A percentile compares a stretch with the other conserved stretches of the same genome.
Evolutionary conservation across 768 basidiomycete species (phyloP).

Genomic region (Calocera viscosa): DNA sequence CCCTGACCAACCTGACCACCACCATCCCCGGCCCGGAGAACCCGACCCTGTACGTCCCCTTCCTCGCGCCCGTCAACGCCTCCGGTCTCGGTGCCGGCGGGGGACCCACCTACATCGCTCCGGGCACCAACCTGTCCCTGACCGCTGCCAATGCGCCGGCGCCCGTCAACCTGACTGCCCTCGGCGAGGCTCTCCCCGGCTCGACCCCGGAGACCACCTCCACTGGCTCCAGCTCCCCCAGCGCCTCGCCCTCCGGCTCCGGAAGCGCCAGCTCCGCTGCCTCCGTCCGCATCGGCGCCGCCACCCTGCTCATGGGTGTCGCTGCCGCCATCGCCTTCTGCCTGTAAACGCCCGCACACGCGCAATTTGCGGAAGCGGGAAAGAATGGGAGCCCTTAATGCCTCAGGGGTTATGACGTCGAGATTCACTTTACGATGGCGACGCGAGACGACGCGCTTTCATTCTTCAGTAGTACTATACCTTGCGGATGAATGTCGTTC

Average conservation of each 20-base stretch:
- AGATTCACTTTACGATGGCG: too few species aligned
- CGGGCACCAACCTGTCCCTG: slow-evolving; percentile 28
- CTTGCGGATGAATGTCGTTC: too few species aligned
- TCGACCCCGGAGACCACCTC: neutral
- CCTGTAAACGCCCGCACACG: too few species aligned
- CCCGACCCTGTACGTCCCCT: slow-evolving; percentile 9
- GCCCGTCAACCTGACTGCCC: slow-evolving; percentile 32
- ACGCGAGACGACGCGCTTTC: too few species aligned
- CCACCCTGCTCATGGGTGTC: too few species aligned
- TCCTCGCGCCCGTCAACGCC: slow-evolving; percentile 17
- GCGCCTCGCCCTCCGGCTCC: neutral
- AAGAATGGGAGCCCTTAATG: too few species aligned
- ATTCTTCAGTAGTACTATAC: too few species aligned
- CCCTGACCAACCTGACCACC: slow-evolving; percentile 20
- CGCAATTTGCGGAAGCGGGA: too few species aligned
- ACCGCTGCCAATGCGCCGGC: slow-evolving; percentile 29
- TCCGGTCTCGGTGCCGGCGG: slow-evolving; percentile 37
- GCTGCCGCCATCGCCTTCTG: too few species aligned
- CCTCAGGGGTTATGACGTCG: too few species aligned
- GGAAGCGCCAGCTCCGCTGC: neutral
- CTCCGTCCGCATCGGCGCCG: too few species aligned
- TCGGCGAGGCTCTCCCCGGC: slow-evolving; percentile 3
- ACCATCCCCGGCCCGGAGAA: slow-evolving; percentile 17
- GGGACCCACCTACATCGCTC: slow-evolving; percentile 31
- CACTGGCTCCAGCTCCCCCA: neutral